A percentile compares a stretch with the other conserved stretches of the same genome.
Conservation (phyloP, 257 asterid genomes). For the Scutellaria minor region DNA sequence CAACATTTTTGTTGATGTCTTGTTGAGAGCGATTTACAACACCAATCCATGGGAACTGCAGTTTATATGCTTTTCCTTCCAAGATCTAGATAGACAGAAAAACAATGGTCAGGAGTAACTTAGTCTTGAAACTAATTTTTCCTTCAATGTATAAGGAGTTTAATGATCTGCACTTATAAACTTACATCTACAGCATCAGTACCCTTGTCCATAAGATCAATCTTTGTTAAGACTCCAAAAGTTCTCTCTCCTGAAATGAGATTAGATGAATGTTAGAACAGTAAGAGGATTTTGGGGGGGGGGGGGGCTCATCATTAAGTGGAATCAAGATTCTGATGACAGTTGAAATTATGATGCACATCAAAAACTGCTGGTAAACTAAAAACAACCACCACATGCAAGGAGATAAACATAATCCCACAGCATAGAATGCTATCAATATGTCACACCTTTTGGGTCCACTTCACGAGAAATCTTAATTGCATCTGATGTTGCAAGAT, state of each 20-base stretch:
- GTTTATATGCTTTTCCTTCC: constrained; percentile 89
- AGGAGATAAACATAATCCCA: neutral
- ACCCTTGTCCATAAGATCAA: constrained; percentile 98
- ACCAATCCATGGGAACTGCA: constrained; percentile 99
- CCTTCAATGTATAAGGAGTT: constrained; percentile 10
- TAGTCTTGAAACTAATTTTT: constrained; percentile 13
- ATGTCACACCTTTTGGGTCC: constrained; percentile 76
- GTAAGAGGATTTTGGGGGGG: neutral
- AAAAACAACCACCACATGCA: constrained; percentile 20
- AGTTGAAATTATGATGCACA: constrained; percentile 12
- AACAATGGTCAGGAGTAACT: constrained; percentile 22
- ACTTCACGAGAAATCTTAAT: constrained; percentile 89
- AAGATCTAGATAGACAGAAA: constrained; percentile 61
- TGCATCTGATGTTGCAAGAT: constrained; percentile 94
- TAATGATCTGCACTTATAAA: constrained; percentile 31
- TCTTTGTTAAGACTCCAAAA: constrained; percentile 85
- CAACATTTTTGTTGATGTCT: constrained; percentile 92
- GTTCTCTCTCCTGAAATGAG: constrained; percentile 84
- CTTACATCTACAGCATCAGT: constrained; percentile 96
- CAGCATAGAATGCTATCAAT: neutral
- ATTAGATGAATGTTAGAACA: constrained; percentile 29
- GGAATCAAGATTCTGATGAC: neutral
- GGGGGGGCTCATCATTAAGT: constrained; percentile 8
- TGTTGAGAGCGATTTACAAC: constrained; percentile 96
- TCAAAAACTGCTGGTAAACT: constrained; percentile 17